Evolutionary conservation across 148 eudicot genomes (phyloP).

Genomic region (Rhododendron williamsianum): DNA sequence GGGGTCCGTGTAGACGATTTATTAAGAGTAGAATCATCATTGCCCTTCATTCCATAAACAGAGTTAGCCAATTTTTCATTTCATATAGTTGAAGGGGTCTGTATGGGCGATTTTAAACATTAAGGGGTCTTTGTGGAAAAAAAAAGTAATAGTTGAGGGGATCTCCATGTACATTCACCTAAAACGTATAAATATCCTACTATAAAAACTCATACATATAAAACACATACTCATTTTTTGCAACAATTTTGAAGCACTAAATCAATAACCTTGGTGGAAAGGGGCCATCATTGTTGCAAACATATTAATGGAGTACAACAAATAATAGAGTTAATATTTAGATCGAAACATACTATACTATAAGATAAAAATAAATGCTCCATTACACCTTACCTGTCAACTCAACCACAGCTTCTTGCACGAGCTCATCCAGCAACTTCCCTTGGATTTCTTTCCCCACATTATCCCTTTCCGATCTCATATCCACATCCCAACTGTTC

Average conservation of each 20-base stretch:
- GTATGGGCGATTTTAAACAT: no score
- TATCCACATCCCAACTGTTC: constrained; percentile 53
- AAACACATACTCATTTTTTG: background rate
- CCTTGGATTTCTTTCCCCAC: constrained; percentile 65
- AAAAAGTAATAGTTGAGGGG: no score
- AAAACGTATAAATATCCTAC: no score
- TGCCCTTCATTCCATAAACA: no score
- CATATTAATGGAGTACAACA: constrained; percentile 3
- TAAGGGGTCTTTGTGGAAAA: no score
- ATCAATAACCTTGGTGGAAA: constrained; percentile 4
- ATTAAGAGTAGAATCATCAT: no score
- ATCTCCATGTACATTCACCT: no score
- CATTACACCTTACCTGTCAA: constrained; percentile 43
- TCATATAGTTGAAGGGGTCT: no score
- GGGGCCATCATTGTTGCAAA: constrained; percentile 10
- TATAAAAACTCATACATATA: background rate
- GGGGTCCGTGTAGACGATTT: no score
- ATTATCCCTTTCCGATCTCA: constrained; percentile 45
- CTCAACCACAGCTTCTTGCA: constrained; percentile 61
- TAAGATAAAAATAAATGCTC: constrained; percentile 1
- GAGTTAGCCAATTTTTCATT: no score
- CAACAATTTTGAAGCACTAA: constrained; percentile 11
- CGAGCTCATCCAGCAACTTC: constrained; percentile 68
- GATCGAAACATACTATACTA: background rate
- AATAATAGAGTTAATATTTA: constrained; percentile 11